A percentile compares a stretch with the other conserved stretches of the same genome.
Evolutionary conservation across 495 filamentous ascomycete genomes (phyloP).

Genomic region (Aspergillus baeticus): DNA sequence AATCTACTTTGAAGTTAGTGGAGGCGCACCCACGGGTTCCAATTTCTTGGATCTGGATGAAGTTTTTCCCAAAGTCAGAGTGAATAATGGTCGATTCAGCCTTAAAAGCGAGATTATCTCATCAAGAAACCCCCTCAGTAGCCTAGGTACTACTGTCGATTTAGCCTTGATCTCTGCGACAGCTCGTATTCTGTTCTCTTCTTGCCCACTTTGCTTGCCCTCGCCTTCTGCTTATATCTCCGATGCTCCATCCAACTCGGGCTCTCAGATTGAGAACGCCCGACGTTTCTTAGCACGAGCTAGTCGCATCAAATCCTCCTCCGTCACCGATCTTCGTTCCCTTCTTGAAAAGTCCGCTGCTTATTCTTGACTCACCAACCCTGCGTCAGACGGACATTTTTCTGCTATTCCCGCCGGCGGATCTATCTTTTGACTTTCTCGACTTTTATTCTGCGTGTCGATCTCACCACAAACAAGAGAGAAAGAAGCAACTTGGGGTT

Average conservation of each 20-base stretch:
- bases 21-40: background rate
- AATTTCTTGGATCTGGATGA: background rate
- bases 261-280: background rate
- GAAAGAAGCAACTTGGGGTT: background rate
- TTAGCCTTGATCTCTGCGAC: background rate
- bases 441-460: background rate
- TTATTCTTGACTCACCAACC: background rate
- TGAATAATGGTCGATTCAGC: background rate
- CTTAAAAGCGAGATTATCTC: constrained; percentile 4
- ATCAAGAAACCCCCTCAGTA: background rate
- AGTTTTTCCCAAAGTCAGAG: background rate
- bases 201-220: too few species aligned
- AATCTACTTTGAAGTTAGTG: background rate
- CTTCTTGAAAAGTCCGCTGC: background rate
- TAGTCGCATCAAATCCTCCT: background rate
- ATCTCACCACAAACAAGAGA: background rate
- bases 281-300: background rate
- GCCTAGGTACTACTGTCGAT: too few species aligned
- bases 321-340: background rate
- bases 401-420: background rate
- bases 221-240: background rate
- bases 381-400: constrained; percentile 5
- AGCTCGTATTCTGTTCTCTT: background rate
- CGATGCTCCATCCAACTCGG: background rate
- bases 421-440: background rate